A percentile compares a stretch with the other conserved stretches of the same genome.
Evolutionary conservation across 768 basidiomycete genomes (phyloP).

Genomic region (Nidularia pulvinata): DNA sequence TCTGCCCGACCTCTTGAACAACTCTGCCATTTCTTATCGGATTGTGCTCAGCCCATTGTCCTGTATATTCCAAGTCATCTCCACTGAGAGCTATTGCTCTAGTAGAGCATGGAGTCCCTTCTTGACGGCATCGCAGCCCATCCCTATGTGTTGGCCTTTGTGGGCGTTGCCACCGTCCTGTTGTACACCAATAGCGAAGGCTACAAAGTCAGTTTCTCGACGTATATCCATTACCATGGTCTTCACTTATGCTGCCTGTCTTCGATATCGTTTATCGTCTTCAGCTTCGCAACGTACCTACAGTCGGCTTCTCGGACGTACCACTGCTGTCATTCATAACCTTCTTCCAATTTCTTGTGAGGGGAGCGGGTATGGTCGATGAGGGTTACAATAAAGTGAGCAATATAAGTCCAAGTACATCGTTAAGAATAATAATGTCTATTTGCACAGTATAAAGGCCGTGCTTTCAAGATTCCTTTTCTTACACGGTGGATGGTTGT

Average conservation of each 20-base stretch:
- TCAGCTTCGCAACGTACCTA: conserved; percentile 14
- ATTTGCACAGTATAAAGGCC: conserved; percentile 10
- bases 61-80: no score
- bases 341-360: conserved; percentile 9
- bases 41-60: no score
- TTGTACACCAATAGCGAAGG: neutral
- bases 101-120: no score
- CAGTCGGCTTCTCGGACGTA: conserved; percentile 7
- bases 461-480: conserved; percentile 14
- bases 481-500: neutral
- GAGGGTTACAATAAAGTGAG: conserved; percentile 18
- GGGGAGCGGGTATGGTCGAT: conserved; percentile 8
- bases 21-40: no score
- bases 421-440: neutral
- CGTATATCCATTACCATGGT: neutral
- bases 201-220: neutral
- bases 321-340: conserved; percentile 12
- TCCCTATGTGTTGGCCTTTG: neutral
- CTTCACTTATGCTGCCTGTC: neutral
- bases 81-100: no score
- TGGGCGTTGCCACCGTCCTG: neutral
- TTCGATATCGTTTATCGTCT: neutral
- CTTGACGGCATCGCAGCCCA: neutral
- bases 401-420: no score
- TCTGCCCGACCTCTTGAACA: no score